A percentile compares a stretch with the other conserved stretches of the same genome.
Evolutionary conservation across 1,139 yeast species (phyloP).

Genomic region (Magnusiomyces suaveolens): DNA sequence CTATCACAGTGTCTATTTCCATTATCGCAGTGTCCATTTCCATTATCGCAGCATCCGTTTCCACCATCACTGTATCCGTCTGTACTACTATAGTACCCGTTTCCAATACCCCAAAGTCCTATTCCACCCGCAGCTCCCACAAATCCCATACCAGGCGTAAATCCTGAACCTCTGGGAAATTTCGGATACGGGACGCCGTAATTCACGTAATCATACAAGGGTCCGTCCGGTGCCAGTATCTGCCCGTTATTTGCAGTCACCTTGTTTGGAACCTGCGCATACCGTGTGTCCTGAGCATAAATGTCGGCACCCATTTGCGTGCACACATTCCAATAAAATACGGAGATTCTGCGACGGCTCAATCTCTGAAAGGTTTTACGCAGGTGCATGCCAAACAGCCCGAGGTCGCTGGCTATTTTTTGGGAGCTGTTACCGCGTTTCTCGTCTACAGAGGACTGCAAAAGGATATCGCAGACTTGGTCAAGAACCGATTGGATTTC

Average conservation of each 20-base stretch:
- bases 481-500: background rate
- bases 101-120: background rate
- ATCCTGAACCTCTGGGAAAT: no score
- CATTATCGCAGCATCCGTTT: background rate
- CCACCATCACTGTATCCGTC: no score
- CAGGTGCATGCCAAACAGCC: background rate
- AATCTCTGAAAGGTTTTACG: background rate
- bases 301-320: background rate
- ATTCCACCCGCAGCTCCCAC: background rate
- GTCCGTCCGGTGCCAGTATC: background rate
- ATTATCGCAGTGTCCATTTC: no score
- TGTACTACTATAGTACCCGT: no score
- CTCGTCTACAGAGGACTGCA: background rate
- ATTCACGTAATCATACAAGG: background rate
- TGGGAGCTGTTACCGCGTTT: no score
- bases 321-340: background rate
- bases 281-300: background rate
- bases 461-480: background rate
- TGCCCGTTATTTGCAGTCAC: background rate
- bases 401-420: background rate
- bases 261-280: background rate
- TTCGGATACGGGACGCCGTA: no score
- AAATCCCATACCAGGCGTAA: no score
- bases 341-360: background rate
- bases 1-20: no score